Conservation (phyloP, 2,329 filamentous ascomycete genomes). For the Aureobasidium namibiae region DNA sequence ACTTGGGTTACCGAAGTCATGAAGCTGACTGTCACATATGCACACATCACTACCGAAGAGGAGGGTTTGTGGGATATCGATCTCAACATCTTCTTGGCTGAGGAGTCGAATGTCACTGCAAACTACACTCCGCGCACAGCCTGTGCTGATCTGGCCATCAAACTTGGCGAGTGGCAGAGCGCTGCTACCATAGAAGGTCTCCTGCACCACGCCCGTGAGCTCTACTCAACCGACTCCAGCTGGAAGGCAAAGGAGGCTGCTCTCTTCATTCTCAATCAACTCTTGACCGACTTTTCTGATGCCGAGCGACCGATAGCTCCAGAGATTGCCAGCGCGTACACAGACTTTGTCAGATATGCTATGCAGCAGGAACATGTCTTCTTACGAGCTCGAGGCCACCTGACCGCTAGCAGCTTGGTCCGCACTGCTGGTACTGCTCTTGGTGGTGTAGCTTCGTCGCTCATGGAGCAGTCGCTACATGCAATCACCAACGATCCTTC, state of each 20-base stretch:
- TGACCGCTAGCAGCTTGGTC: conserved; percentile 74
- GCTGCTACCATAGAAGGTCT: conserved; percentile 69
- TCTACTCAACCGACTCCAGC: conserved; percentile 53
- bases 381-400: conserved; percentile 75
- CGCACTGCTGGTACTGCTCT: conserved; percentile 55
- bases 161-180: conserved; percentile 83
- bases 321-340: conserved; percentile 63
- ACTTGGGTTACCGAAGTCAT: conserved; percentile 84
- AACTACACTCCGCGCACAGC: conserved; percentile 95
- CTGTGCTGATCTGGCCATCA: conserved; percentile 85
- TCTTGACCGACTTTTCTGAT: conserved; percentile 76
- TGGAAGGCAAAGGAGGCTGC: conserved; percentile 70
- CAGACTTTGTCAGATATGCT: conserved; percentile 71
- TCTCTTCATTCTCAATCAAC: conserved; percentile 75
- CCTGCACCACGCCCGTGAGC: conserved; percentile 63
- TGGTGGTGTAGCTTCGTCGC: conserved; percentile 46
- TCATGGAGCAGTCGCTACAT: conserved; percentile 66
- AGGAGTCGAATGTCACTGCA: conserved; percentile 87
- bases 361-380: conserved; percentile 66
- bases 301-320: conserved; percentile 61
- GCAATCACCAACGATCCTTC: conserved; percentile 68
- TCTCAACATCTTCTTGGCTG: conserved; percentile 87
- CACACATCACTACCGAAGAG: conserved; percentile 85
- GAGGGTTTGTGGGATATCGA: conserved; percentile 96
- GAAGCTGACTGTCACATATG: conserved; percentile 75